Evolutionary conservation across 805 yeast species (phyloP), one percentile per base, ranked within the genome.

Genomic region (Candida germanica): DNA sequence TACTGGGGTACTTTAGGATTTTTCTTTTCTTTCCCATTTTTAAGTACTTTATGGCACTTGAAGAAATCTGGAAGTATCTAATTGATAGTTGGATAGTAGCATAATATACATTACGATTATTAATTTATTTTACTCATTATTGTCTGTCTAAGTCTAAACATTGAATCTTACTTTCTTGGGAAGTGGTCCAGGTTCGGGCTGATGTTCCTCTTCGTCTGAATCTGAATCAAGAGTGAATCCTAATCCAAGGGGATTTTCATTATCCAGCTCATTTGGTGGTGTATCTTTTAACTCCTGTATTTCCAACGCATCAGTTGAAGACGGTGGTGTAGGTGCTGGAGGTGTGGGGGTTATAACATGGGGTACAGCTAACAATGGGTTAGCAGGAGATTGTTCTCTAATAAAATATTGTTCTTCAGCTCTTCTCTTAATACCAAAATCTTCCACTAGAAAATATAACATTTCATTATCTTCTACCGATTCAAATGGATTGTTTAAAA

Each of bases 11-110:
- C 79, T 69, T 73, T 83, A 48, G 78, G 83, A 4, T 49, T 56
- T 49, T 61, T 63, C 56, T 62, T 62, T 43, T 53, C 63, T 34
- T 65, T 67, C 64, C 97, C 98, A 58, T 83, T 87, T 72, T 71
- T 83, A 56, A 79, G 88, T 38, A 70, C 77, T 47, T 81, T 66
- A 68, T 86, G 81, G 71, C 93, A 87, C 75, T 69, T 87, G 72
- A 84, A 82, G 79, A 89, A 89, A 77, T 71, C 91, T 44, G 96
- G 96, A 59, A 36, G 35, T 21, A 30, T 36, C 17, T 36, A 36
- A 12, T 23, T 11, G n/a, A 16, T 21, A 9, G 18, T 18, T 22
- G 26, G 31, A 26, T 34, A 27, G 17, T 34, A 34, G 37, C 37
- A 34, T 34, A 25, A 34, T 34, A 34, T 16, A 34, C 32, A 28